Evolutionary conservation across 176 grass and related monocot species (phyloP), one percentile per base, ranked within the genome.

Genomic region (Cenchrus purpureus): DNA sequence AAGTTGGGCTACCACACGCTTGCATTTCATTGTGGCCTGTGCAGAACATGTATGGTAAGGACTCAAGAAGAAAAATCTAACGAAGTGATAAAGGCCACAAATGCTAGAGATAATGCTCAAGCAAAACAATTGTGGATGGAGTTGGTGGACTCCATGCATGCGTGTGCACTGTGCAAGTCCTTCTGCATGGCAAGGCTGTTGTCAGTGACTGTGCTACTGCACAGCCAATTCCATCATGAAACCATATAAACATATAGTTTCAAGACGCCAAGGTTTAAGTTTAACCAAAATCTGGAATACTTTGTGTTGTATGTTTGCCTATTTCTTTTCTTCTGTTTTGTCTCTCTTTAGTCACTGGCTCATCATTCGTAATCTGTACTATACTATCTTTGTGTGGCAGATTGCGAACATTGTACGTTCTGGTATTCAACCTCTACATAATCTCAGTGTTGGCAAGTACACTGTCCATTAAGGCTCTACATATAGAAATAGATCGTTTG

Each of bases 371-470:
- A 71, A 74, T 80, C 13, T 74, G 20, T 13, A 31, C 10, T 66
- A 17, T 65, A 16, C 22, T 59, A 72, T 87, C 43, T 75, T 91
- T 63, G 7, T 60, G 63, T 65, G 15, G 76, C 85, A 91, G 89
- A 76, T 91, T 46, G 76, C 85, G 56, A 80, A 28, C 81, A 91
- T 91, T 80, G 85, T 91, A 31, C 74, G 61, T 76, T 84, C 85
- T 87, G 85, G 81, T 37, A 87, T 91, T 91, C 89, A 91, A 71
- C 89, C 89, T 64, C 70, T 76, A 79, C 89, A 91, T 3, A 91
- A 87, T 79, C 76, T 69, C 89, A 6, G 28, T 91, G 37, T 4
- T 80, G 81, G 89, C 87, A 80, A 91, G 85, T 70, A 49, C 37
- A 22, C 12, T 44, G 7, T 67, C 50, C 17, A 69, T 67, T 71